Conservation (phyloP, 768 basidiomycete genomes). For the Russula compacta region DNA sequence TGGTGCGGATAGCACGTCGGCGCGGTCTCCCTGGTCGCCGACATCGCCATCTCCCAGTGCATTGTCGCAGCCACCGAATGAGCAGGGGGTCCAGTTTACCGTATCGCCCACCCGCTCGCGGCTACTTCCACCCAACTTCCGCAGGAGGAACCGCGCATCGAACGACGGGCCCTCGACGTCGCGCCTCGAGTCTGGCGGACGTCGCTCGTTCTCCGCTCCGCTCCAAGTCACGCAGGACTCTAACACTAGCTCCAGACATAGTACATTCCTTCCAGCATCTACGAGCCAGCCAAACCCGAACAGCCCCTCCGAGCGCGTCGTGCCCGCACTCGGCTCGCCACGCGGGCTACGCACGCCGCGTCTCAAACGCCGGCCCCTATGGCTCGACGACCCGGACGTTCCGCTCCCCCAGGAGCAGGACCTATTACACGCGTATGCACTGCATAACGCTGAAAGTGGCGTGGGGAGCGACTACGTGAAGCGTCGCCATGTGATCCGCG, state of each 20-base stretch:
- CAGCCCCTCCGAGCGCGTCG: background rate
- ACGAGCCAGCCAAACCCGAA: background rate
- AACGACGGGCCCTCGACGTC: background rate
- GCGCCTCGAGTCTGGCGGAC: background rate
- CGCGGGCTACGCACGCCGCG: background rate
- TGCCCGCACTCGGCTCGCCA: background rate
- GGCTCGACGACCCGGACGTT: conserved; percentile 20
- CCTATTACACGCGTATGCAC: conserved; percentile 62
- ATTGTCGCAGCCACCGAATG: background rate
- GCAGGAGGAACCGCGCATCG: background rate
- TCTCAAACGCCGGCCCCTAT: conserved; percentile 7
- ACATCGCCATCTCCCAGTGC: background rate
- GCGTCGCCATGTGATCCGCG: conserved; percentile 86
- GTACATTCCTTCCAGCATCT: background rate
- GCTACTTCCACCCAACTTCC: conserved; percentile 13
- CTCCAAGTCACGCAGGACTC: conserved; percentile 8
- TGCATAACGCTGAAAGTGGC: conserved; percentile 90
- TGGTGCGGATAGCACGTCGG: background rate
- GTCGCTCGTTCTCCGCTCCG: conserved; percentile 13
- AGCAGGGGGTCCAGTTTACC: background rate
- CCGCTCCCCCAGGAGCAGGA: conserved; percentile 41
- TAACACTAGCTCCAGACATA: background rate
- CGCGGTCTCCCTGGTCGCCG: background rate
- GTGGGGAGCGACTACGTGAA: conserved; percentile 92
- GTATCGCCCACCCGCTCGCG: conserved; percentile 3